A percentile compares a stretch with the other conserved stretches of the same genome.
Conservation (phyloP, 768 basidiomycete species). For the Suillus occidentalis region DNA sequence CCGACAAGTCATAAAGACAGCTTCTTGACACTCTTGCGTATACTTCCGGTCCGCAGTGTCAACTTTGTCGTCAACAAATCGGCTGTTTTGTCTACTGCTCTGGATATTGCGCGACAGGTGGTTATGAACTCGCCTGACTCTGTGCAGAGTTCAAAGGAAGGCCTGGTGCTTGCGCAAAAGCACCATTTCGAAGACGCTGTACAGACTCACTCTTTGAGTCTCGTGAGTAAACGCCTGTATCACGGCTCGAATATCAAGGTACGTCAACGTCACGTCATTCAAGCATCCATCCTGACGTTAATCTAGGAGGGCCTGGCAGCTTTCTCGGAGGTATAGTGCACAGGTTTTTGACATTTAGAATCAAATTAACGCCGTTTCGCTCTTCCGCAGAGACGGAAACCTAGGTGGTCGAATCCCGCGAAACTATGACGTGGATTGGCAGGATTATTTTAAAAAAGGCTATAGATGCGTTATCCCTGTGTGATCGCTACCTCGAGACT, state of each 20-base stretch:
- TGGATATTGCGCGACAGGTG: slow-evolving; percentile 61
- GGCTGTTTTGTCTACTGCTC: slow-evolving; percentile 57
- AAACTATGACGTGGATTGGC: slow-evolving; percentile 51
- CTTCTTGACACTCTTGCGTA: slow-evolving; percentile 9
- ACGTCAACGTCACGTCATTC: slow-evolving; percentile 14
- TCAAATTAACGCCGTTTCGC: slow-evolving; percentile 1
- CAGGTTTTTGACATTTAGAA: slow-evolving; percentile 1
- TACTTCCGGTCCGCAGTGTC: slow-evolving; percentile 46
- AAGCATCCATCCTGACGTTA: not conserved
- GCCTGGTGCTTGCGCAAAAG: slow-evolving; percentile 54
- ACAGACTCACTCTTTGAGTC: slow-evolving; percentile 42
- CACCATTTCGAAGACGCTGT: slow-evolving; percentile 54
- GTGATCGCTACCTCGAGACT: not conserved
- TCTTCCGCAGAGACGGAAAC: slow-evolving; percentile 42
- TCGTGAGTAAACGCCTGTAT: slow-evolving; percentile 54
- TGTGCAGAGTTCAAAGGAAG: slow-evolving; percentile 75
- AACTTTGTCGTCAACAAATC: slow-evolving; percentile 62
- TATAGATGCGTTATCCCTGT: slow-evolving; percentile 1
- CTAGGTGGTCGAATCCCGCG: slow-evolving; percentile 56
- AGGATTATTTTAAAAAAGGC: too few species aligned
- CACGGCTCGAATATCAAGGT: slow-evolving; percentile 72
- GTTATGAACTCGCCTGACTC: slow-evolving; percentile 73
- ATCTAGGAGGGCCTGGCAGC: slow-evolving; percentile 68
- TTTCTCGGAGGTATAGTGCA: slow-evolving; percentile 56
- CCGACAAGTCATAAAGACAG: slow-evolving; percentile 7